Conservation (phyloP, 441 rosid species). For the Isatis lusitanica region DNA sequence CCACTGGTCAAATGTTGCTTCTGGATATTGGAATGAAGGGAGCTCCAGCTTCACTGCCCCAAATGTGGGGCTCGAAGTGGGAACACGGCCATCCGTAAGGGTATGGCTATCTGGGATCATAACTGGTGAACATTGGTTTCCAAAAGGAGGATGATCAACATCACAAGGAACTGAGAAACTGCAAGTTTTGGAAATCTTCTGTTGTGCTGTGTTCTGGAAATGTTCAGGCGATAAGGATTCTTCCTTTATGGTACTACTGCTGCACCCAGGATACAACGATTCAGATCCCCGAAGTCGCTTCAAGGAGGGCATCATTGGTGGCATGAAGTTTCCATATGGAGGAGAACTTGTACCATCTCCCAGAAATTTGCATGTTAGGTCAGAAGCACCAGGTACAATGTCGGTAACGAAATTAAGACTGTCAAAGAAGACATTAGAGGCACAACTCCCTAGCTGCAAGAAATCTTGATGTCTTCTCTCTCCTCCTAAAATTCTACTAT, state of each 20-base stretch:
- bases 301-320: conserved; percentile 44
- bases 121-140: conserved; percentile 51
- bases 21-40: conserved; percentile 99
- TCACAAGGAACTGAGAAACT: conserved; percentile 47
- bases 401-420: conserved; percentile 49
- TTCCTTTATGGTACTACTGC: conserved; percentile 47
- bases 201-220: conserved; percentile 45
- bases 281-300: conserved; percentile 73
- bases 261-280: conserved; percentile 44
- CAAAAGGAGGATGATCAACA: conserved; percentile 52
- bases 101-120: conserved; percentile 68
- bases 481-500: conserved; percentile 38
- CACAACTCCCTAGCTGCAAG: conserved; percentile 53
- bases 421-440: conserved; percentile 73
- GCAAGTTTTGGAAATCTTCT: conserved; percentile 48
- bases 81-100: conserved; percentile 74
- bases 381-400: conserved; percentile 52
- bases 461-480: conserved; percentile 53
- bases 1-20: conserved; percentile 64
- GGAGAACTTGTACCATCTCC: conserved; percentile 54
- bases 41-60: conserved; percentile 96
- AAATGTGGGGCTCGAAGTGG: conserved; percentile 69
- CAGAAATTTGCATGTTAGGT: conserved; percentile 57
- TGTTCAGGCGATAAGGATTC: conserved; percentile 55
- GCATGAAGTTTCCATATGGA: conserved; percentile 54